Evolutionary conservation across 257 asterid genomes (phyloP).

Genomic region (Fraxinus americana): DNA sequence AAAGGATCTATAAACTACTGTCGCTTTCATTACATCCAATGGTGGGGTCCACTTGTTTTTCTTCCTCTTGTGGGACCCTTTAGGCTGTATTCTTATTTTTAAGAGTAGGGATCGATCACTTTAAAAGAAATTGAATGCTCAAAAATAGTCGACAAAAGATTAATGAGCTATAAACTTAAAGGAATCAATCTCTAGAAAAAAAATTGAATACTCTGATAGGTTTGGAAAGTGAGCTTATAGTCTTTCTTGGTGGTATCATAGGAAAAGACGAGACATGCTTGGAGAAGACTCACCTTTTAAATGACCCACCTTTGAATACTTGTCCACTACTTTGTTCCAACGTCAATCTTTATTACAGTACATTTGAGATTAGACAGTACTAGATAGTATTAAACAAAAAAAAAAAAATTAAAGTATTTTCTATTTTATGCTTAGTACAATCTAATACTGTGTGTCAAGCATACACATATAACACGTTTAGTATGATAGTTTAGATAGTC

Average conservation of each 20-base stretch:
- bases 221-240: too few species aligned
- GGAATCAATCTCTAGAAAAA: too few species aligned
- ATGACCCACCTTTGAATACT: constrained; percentile 14
- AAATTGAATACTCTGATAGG: too few species aligned
- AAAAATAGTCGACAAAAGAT: too few species aligned
- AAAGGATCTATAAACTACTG: neutral
- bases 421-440: too few species aligned
- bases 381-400: neutral
- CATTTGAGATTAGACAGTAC: neutral
- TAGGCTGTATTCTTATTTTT: neutral
- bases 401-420: neutral
- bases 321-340: neutral
- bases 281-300: neutral
- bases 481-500: neutral
- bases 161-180: too few species aligned
- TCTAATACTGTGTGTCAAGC: too few species aligned
- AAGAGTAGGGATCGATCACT: too few species aligned
- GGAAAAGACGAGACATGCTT: neutral
- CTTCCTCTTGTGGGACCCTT: neutral
- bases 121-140: neutral
- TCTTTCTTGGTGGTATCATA: neutral
- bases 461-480: neutral
- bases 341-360: neutral
- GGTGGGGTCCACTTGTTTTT: neutral
- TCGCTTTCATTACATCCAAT: neutral